phyloP scores from a whole-genome alignment of 1,284 basidiomycete genomes.

The Austroboletus novae-zelandiae region DNA sequence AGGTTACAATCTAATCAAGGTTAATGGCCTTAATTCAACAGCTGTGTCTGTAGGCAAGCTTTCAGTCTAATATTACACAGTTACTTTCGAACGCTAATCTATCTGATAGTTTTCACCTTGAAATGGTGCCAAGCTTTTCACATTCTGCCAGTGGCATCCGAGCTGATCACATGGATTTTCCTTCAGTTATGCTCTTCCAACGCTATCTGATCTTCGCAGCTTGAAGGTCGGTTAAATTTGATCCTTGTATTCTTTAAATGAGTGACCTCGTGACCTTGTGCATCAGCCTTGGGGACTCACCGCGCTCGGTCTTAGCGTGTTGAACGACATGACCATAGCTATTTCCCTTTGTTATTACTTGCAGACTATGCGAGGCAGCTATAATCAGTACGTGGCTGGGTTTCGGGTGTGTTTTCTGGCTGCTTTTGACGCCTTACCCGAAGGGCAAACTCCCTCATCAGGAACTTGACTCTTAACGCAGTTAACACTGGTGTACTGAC shows the following conservation, averaged over 20 bases:
- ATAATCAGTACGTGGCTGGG: slow-evolving; percentile 27
- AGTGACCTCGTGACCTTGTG: neutral
- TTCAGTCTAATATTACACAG: neutral
- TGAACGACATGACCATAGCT: slow-evolving; percentile 50
- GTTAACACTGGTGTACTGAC: slow-evolving; percentile 55
- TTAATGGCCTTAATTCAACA: neutral
- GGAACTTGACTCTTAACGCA: slow-evolving; percentile 49
- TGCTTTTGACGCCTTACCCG: neutral
- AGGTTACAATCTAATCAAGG: slow-evolving; percentile 6
- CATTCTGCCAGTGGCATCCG: slow-evolving; percentile 7
- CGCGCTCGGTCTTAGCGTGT: slow-evolving; percentile 43
- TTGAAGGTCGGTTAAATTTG: slow-evolving; percentile 18
- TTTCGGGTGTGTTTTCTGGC: neutral
- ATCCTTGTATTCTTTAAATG: neutral
- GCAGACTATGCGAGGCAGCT: slow-evolving; percentile 44
- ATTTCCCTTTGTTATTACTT: slow-evolving; percentile 51
- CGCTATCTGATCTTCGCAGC: slow-evolving; percentile 6
- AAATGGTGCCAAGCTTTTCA: slow-evolving; percentile 39
- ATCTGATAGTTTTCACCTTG: slow-evolving; percentile 41
- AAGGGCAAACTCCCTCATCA: slow-evolving; percentile 62
- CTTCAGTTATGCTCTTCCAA: slow-evolving; percentile 13
- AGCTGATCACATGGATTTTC: slow-evolving; percentile 13
- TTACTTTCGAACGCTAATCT: neutral
- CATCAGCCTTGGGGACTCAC: slow-evolving; percentile 40
- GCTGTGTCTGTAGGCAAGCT: slow-evolving; percentile 20